phyloP scores from a whole-genome alignment of 2,329 filamentous ascomycete species.

The Clarireedia paspali region DNA sequence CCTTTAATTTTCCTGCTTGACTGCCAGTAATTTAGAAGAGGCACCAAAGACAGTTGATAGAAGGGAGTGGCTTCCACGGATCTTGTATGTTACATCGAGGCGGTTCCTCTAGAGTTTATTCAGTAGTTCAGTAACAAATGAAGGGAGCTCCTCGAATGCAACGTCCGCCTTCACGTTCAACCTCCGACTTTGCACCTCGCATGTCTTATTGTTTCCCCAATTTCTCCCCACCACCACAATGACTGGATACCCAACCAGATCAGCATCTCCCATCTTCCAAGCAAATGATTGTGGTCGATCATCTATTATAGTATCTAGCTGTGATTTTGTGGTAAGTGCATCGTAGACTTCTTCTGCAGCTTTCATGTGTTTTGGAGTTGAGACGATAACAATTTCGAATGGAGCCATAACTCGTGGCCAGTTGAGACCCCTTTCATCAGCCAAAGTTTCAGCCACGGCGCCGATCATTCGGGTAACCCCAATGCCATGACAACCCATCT shows the following conservation, averaged over 20 bases:
- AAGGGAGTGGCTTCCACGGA: too few species aligned
- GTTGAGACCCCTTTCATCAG: conserved; percentile 67
- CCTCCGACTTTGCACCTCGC: too few species aligned
- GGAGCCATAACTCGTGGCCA: conserved; percentile 87
- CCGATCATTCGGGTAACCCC: conserved; percentile 87
- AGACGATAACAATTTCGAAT: conserved; percentile 66
- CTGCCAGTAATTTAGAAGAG: too few species aligned
- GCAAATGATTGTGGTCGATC: conserved; percentile 61
- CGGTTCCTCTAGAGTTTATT: too few species aligned
- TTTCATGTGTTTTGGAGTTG: conserved; percentile 36
- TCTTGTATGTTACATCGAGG: too few species aligned
- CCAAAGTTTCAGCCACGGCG: conserved; percentile 69
- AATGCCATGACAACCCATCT: conserved; percentile 97
- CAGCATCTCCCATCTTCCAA: conserved; percentile 88
- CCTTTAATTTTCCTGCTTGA: too few species aligned
- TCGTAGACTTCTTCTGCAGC: conserved; percentile 58
- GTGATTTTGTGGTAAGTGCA: conserved; percentile 31
- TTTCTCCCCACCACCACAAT: too few species aligned
- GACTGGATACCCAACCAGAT: conserved; percentile 74
- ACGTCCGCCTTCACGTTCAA: too few species aligned
- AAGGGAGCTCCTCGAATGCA: too few species aligned
- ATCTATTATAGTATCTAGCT: conserved; percentile 63
- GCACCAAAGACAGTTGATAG: too few species aligned
- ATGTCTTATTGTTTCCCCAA: too few species aligned
- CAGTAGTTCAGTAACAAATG: too few species aligned